These are phyloP conservation scores for Metahyphopichia silvanorum DNA, from an alignment of 805 yeast species.

Conservation along the genomic window DNA sequence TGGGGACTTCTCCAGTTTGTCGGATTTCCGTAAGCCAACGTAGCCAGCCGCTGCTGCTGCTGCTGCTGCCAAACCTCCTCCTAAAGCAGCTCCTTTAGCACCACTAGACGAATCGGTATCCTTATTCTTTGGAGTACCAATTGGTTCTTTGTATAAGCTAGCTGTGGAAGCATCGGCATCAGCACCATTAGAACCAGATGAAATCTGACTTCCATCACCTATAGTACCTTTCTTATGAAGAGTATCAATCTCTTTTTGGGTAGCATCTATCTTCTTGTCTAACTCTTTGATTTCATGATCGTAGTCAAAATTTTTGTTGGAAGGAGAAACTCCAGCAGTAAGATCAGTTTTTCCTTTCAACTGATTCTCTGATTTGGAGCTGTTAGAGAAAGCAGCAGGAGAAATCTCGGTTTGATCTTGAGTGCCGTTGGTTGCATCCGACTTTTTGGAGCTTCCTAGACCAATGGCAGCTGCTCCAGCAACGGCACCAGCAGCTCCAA, in stretches of 20 bases:
- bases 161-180: slow-evolving; percentile 5
- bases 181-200: background rate
- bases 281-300: slow-evolving; percentile 19
- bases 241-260: slow-evolving; percentile 21
- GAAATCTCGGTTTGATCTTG: background rate
- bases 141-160: slow-evolving; percentile 5
- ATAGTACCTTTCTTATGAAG: slow-evolving; percentile 3
- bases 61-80: slow-evolving; percentile 7
- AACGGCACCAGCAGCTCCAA: slow-evolving; percentile 9
- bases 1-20: slow-evolving; percentile 1
- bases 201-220: background rate
- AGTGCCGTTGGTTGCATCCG: background rate
- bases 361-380: no score
- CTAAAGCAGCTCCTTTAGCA: slow-evolving; percentile 7
- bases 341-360: no score
- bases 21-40: slow-evolving; percentile 7
- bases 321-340: slow-evolving; percentile 7
- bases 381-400: background rate
- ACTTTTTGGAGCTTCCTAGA: background rate
- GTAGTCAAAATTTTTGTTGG: slow-evolving; percentile 16
- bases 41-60: slow-evolving; percentile 12
- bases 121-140: slow-evolving; percentile 1
- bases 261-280: slow-evolving; percentile 20
- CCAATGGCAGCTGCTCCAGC: slow-evolving; percentile 12
- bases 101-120: background rate